A percentile compares a stretch with the other conserved stretches of the same genome.
These are phyloP conservation scores for Cystobasidium onofrii DNA, from an alignment of 768 basidiomycete genomes.

Conservation along the genomic window DNA sequence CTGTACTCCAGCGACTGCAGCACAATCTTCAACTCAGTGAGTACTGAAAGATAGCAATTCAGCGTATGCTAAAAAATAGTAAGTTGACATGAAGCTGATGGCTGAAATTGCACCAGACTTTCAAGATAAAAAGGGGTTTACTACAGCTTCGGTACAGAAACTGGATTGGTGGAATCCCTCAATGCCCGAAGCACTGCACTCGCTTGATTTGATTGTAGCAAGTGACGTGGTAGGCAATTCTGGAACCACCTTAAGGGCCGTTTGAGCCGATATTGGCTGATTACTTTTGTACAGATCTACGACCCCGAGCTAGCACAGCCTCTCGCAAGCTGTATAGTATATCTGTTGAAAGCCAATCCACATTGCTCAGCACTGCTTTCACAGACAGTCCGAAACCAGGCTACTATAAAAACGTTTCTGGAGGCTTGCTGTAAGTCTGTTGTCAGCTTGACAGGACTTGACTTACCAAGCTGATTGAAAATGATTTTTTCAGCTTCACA, in stretches of 20 bases:
- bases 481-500: background rate
- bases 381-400: conserved; percentile 9
- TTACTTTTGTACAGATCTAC: background rate
- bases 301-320: background rate
- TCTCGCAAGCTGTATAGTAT: background rate
- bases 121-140: too few species aligned
- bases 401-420: conserved; percentile 2
- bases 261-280: background rate
- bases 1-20: background rate
- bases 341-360: background rate
- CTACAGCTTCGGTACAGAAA: background rate
- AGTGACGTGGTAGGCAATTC: conserved; percentile 1
- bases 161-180: background rate
- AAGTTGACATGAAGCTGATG: too few species aligned
- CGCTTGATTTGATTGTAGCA: conserved; percentile 9
- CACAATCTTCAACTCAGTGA: conserved; percentile 10
- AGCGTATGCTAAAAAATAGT: too few species aligned
- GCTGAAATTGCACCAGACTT: too few species aligned
- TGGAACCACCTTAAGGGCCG: background rate
- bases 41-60: too few species aligned
- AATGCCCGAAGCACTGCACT: too few species aligned
- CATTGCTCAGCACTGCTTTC: background rate
- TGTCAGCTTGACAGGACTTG: background rate
- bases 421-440: conserved; percentile 7
- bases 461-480: background rate